Percentiles rank a stretch among this genome's conserved stretches.
Evolutionary conservation across 2,329 filamentous ascomycete genomes (phyloP).

Genomic region (Mycosphaerella arachidis): DNA sequence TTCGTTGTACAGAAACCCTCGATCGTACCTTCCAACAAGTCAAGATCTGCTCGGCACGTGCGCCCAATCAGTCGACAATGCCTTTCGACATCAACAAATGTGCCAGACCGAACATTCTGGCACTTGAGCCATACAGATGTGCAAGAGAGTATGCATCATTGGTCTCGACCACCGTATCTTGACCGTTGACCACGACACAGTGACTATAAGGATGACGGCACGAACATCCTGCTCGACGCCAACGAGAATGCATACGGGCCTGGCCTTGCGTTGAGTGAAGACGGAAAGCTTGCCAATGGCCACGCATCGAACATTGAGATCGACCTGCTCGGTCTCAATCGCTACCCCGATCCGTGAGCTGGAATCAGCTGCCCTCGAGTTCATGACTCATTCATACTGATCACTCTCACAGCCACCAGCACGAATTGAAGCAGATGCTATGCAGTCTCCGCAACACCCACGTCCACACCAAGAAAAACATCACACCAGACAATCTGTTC

Average conservation of each 20-base stretch:
- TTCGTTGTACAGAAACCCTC: not conserved
- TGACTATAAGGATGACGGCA: slow-evolving; percentile 98
- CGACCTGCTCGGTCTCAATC: slow-evolving; percentile 77
- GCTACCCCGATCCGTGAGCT: slow-evolving; percentile 80
- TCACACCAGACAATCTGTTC: slow-evolving; percentile 81
- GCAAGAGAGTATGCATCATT: slow-evolving; percentile 47
- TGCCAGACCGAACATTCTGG: slow-evolving; percentile 50
- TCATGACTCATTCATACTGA: slow-evolving; percentile 13
- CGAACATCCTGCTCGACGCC: slow-evolving; percentile 90
- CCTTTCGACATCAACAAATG: slow-evolving; percentile 47
- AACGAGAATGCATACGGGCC: slow-evolving; percentile 97
- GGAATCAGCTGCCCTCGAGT: not conserved
- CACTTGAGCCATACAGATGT: slow-evolving; percentile 51
- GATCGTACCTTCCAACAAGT: not conserved
- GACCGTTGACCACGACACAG: slow-evolving; percentile 18
- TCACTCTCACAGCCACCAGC: slow-evolving; percentile 62
- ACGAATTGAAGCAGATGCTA: slow-evolving; percentile 76
- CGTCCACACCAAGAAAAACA: slow-evolving; percentile 66
- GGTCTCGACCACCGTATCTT: too few species aligned
- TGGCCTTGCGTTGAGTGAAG: slow-evolving; percentile 54
- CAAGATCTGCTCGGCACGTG: not conserved
- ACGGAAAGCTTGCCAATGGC: slow-evolving; percentile 47
- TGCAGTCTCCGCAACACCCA: slow-evolving; percentile 85
- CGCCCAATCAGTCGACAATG: not conserved
- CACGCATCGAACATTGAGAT: slow-evolving; percentile 53